Evolutionary conservation across 2,329 filamentous ascomycete species (phyloP).

Genomic region (Fusarium sp.): DNA sequence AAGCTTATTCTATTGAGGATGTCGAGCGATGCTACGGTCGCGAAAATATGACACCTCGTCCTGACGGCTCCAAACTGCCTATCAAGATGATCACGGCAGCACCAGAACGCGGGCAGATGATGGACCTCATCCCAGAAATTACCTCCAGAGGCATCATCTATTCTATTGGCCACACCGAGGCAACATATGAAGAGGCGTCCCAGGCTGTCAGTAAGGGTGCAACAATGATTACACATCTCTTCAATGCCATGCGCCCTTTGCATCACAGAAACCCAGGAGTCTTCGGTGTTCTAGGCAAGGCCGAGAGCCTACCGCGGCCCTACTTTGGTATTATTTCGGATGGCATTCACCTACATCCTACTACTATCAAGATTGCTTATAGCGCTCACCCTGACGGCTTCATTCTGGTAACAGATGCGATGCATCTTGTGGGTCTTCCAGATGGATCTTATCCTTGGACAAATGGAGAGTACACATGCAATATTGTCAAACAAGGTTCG

Average conservation of each 20-base stretch:
- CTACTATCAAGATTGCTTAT: constrained; percentile 89
- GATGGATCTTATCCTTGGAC: constrained; percentile 90
- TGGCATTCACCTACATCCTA: constrained; percentile 90
- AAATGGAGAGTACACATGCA: constrained; percentile 72
- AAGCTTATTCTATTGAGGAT: constrained; percentile 73
- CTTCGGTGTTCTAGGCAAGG: constrained; percentile 84
- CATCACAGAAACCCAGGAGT: constrained; percentile 93
- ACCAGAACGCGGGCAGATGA: constrained; percentile 82
- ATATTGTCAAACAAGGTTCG: constrained; percentile 77
- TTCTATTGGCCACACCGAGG: constrained; percentile 88
- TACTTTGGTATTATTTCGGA: constrained; percentile 93
- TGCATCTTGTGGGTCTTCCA: constrained; percentile 86
- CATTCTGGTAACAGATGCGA: constrained; percentile 92
- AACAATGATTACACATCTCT: constrained; percentile 91
- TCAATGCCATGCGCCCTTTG: constrained; percentile 93
- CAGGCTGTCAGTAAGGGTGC: constrained; percentile 79
- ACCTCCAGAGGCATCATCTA: constrained; percentile 76
- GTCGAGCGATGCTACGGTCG: constrained; percentile 79
- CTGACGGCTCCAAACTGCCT: constrained; percentile 55
- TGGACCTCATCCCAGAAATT: constrained; percentile 75
- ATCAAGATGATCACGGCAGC: constrained; percentile 89
- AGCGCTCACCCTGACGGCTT: constrained; percentile 87
- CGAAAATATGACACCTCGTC: constrained; percentile 69
- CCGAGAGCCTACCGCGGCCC: constrained; percentile 70
- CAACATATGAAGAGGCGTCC: constrained; percentile 85